Evolutionary conservation across 345 rosid species (phyloP), one percentile per base, ranked within the genome.

Genomic region (Fremontodendron californicum): DNA sequence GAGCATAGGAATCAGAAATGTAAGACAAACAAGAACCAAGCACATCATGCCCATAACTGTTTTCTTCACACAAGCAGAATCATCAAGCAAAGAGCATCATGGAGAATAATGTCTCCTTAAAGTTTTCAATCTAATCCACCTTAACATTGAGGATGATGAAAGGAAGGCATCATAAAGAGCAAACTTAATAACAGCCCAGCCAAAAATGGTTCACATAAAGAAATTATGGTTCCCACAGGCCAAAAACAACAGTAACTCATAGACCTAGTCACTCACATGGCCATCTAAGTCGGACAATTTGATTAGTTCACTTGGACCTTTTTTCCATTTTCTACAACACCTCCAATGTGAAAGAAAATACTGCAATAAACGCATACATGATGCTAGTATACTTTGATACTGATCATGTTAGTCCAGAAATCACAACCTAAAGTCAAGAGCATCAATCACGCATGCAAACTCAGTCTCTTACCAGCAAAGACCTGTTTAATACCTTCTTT

Each of bases 371-470:
- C 11, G 6, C 51, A 66, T 1, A 9, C 25, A 39, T 65, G 29
- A 21, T 40, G 15, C 35, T 42, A 13, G 2, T 67, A 25, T 6
- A 25, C 54, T 67, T 43, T 1, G 2, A 42, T 25, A 42, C 5
- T 12, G 71, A 25, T 2, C 52, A 12, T 40, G n/a, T 42, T 42
- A 42, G 52, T 67, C 75, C 42, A 71, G 40, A 33, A 19, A 29
- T 51, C 39, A 33, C 60, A 71, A 35, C 62, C 75, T 54, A 72
- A 71, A n/a, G 62, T 35, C 29, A 55, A 55, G 39, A 55, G 33
- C 66, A 73, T 57, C 52, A 23, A 73, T 40, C 65, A 73, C 19
- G 64, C 65, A 23, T 5, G n/a, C 51, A 52, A 54, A 57, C 39
- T 21, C 15, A 21, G 21, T 23, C 65, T 18, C 9, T 31, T 71